Base-by-base conservation (phyloP, 2,329 filamentous ascomycete species). In the Hortaea sp. region DNA sequence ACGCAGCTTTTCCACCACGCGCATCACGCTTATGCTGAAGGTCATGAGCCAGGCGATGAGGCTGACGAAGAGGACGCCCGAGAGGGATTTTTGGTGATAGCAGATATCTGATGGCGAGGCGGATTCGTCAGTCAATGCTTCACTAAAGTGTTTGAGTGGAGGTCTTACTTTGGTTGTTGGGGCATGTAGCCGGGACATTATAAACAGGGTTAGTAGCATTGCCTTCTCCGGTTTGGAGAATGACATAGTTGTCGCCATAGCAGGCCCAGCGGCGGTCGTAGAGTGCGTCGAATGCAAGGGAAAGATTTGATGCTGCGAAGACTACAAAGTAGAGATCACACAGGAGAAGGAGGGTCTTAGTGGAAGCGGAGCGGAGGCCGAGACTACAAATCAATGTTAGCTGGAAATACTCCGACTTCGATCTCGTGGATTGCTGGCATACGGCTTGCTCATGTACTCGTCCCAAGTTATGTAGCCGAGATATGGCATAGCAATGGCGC, bases 251-350 rank as follows among this genome's bases (percentile, higher is more conserved):
- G 29, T 56, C 54, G 42, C 60, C 57, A 44, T 56, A 63, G 54
- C 71, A 74, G 6, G 69, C 69, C 63, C 80, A 82, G 37, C 73
- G 71, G 29, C 74, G 69, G 55, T 83, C 77, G 5, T 74, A 82
- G 45, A 95, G 71, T 6, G 87, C 84, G 62, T 87, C 85, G 63
- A 95, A 95, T 1, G 90, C 89, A 53, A 98, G 72, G 37, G 87
- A 85, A 28, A 94, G 77, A 67, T 95, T 97, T 43, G 89, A 88
- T 4, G 89, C 88, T 65, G 95, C 90, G 70, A 98, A 95, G 38
- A 97, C 89, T 60, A 98, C 95, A 64, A 98, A 98, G 59, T 95
- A 82, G 3, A 98, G 75, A 66, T 98, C 92, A 47, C 95, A 77
- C 45, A 98, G 79, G 49, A 97, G 85, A 42, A 98, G 78, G 10